Base-by-base conservation (phyloP, 164 flowering plant species). In the Litsea cubeba region DNA sequence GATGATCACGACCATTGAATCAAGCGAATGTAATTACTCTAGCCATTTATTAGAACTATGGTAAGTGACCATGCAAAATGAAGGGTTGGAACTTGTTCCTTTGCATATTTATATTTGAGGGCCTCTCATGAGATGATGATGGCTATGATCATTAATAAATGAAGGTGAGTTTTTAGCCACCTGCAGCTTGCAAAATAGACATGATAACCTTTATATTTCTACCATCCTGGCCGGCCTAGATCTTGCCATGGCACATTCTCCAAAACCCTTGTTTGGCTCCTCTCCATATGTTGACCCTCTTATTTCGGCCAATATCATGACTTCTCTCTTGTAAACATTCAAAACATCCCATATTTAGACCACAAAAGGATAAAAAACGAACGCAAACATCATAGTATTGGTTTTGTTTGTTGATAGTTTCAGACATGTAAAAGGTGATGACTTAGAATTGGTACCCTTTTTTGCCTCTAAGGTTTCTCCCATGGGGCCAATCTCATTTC, bases 231-330 rank as follows among this genome's bases (percentile, higher is more conserved):
- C 40, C 28, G 5, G 46, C 69, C 22, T 5, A 30, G 46, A 28
- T 22, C 35, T 15, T 62, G 67, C 76, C 76, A 74, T 72, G 58
- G 46, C 23, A 18, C 32, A 17, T 30, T 66, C 46, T 28, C 8
- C 46, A 20, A 14, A 5, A 10, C 50, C 46, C 69, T 20, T 30
- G 20, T 15, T 66, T 66, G 46, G 46, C 46, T 66, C 69, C 69
- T 30, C 66, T 66, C 69, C 69, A 66, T 66, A 17, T 5, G 46
- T 66, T 66, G 17, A 1, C 10, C 69, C 69, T 14, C 40, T 14
- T 35, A 30, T 28, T 14, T 66, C 69, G 69, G 69, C 69, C 46
- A 1, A 35, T 10, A 28, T 17, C 46, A 28, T 66, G 11, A 32
- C 49, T 35, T 66, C 69, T 30, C 46, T 66, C 32, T 66, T 20